A percentile compares a stretch with the other conserved stretches of the same genome.
phyloP scores from a whole-genome alignment of 768 basidiomycete genomes.

The Mrakia blollopis region DNA sequence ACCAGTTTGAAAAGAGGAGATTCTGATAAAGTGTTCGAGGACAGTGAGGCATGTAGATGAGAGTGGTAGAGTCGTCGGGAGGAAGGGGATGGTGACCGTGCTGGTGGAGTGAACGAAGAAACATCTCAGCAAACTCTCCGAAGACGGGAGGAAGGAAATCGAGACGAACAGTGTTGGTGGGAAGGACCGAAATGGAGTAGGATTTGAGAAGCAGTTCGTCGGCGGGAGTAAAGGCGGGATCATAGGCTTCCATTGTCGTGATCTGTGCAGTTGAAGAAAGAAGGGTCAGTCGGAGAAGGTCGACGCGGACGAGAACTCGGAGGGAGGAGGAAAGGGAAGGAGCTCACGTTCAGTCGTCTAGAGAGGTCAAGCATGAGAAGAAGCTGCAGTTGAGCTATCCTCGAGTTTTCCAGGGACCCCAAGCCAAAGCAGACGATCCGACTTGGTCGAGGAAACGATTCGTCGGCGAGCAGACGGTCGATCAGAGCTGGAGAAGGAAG shows the following conservation, averaged over 20 bases:
- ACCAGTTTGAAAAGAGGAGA: conserved; percentile 27
- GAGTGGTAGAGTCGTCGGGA: background rate
- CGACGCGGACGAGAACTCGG: background rate
- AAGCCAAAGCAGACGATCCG: conserved; percentile 26
- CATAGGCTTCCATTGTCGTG: conserved; percentile 16
- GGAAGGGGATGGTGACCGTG: conserved; percentile 27
- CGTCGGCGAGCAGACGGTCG: background rate
- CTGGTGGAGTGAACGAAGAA: background rate
- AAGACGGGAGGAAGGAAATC: too few species aligned
- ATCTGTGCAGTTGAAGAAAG: background rate
- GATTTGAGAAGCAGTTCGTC: conserved; percentile 8
- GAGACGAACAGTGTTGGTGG: conserved; percentile 22
- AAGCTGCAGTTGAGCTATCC: conserved; percentile 26
- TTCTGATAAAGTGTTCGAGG: conserved; percentile 24
- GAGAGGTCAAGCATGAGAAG: conserved; percentile 28
- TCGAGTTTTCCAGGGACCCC: conserved; percentile 9
- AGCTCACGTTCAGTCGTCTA: conserved; percentile 5
- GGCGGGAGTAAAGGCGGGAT: conserved; percentile 16
- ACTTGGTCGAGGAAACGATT: background rate
- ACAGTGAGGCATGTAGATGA: conserved; percentile 29
- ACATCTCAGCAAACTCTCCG: background rate
- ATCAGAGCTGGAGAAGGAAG: conserved; percentile 6
- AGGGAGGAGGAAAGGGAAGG: background rate
- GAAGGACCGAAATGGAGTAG: conserved; percentile 7
- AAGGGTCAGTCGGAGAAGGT: background rate